phyloP scores from a whole-genome alignment of 495 filamentous ascomycete genomes.

The Penicillium soppii region DNA sequence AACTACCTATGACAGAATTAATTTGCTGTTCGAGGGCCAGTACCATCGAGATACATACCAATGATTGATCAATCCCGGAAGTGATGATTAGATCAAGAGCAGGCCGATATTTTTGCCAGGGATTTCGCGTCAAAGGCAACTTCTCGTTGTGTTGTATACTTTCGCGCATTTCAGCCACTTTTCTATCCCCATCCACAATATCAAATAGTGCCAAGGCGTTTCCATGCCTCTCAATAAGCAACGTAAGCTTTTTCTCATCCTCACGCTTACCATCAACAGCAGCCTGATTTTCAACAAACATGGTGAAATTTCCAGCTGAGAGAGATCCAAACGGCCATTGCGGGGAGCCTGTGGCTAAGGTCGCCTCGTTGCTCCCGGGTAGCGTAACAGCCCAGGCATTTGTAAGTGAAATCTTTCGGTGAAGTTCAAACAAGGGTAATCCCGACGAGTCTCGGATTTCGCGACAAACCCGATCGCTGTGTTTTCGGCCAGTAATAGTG shows the following conservation, averaged over 20 bases:
- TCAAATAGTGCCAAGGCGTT: conserved; percentile 20
- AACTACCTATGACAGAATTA: too few species aligned
- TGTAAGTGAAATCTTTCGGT: conserved; percentile 7
- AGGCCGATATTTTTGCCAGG: conserved; percentile 11
- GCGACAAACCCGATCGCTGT: conserved; percentile 10
- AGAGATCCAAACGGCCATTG: conserved; percentile 4
- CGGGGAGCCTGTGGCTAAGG: conserved; percentile 10
- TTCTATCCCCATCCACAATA: conserved; percentile 27
- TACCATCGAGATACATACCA: too few species aligned
- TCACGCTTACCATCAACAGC: conserved; percentile 12
- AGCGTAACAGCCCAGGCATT: conserved; percentile 20
- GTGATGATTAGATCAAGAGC: conserved; percentile 22
- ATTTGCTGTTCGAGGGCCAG: too few species aligned
- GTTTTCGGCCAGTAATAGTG: conserved; percentile 14
- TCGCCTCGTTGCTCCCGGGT: conserved; percentile 12
- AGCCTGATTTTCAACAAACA: conserved; percentile 24
- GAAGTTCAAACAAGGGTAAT: conserved; percentile 23
- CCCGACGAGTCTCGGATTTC: conserved; percentile 20
- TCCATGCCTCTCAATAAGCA: conserved; percentile 17
- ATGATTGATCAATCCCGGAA: conserved; percentile 26
- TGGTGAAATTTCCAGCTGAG: conserved; percentile 18
- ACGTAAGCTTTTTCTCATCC: conserved; percentile 16
- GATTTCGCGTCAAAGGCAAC: conserved; percentile 15
- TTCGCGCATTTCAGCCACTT: conserved; percentile 25
- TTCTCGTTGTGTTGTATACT: conserved; percentile 27